Base-by-base conservation (phyloP, 1,139 yeast genomes). In the Spathaspora jeffriesii region DNA sequence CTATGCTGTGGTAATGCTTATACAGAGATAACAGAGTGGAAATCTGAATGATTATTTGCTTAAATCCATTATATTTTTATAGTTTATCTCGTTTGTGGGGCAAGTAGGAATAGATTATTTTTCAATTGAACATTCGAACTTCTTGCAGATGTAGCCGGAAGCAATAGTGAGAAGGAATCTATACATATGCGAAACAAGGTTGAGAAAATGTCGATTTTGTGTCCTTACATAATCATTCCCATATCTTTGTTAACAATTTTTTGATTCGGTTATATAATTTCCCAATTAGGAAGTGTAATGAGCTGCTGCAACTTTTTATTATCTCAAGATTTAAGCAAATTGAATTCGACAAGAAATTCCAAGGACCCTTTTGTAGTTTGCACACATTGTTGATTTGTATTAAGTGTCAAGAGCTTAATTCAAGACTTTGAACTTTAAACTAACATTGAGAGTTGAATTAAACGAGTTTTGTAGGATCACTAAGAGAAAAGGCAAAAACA, bases 261-360 rank as follows among this genome's bases (percentile, higher is more conserved):
- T 32, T 15, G 13, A 13, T 17, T 10, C 20, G 14, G 13, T 21
- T 37, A n/a, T n/a, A n/a, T n/a, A n/a, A n/a, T 37, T n/a, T 42
- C 46, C 50, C 40, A 47, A 42, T 40, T 28, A 23, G 50, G 50
- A 47, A 47, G 23, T 28, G 50, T 47, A 45, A 47, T 43, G 42
- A 39, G 38, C 23, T 43, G 38, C 42, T 17, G 9, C 8, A 14
- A 34, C 7, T 15, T 18, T 34, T 34, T 34, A 9, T n/a, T 15
- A 4, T 17, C 38, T 17, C 23, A 18, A 18, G 22, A 34, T 10
- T 34, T 4, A 18, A 10, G 23, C 4, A 17, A 18, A 6, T 15
- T 34, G n/a, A 18, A 13, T 15, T 34, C 17, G 14, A 17, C 38
- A 34, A 18, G 14, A 10, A 17, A 15, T 13, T 13, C 6, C 9